Base-by-base conservation (phyloP, 2,329 filamentous ascomycete species). In the Diaporthe caulivora region DNA sequence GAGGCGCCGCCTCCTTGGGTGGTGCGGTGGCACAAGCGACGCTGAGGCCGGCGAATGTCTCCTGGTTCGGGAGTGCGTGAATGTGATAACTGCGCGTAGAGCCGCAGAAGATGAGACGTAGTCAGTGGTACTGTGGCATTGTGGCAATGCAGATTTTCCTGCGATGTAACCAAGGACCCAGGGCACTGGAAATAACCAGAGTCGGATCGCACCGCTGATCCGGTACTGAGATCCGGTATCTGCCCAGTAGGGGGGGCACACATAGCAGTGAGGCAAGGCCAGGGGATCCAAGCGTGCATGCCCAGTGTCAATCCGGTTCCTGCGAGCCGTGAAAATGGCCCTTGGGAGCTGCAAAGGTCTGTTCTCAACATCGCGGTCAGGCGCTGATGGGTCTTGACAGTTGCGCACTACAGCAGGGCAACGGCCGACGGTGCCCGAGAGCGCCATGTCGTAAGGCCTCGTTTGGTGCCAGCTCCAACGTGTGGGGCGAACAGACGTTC, bases 81-180 rank as follows among this genome's bases (percentile, higher is more conserved):
- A 24, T 40, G 47, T 53, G 44, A 67, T 40, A 29, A n/a, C 11
- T 21, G 47, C 24, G 34, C 5, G 31, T 44, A 44, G 69, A 71
- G 55, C 69, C 55, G 44, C 69, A 71, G 44, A 71, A 62, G 42
- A 31, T 62, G 55, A 71, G 69, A 62, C 69, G 29, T 71, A 34
- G 31, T 21, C 44, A 21, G 53, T 60, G 58, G 24, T 26, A 67
- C 62, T 37, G 62, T 67, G 62, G 29, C 17, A 67, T 53, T 67
- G 62, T 71, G 31, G 69, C 55, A 44, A 24, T 26, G 67, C 26
- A 42, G 44, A 17, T 21, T 60, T 21, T 62, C 37, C 69, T 51
- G 69, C 69, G 47, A 71, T 62, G 55, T 62, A 54, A 62, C 69
- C 24, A 26, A 29, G 24, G 40, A 62, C 47, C 69, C 69, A 71